These are phyloP conservation scores for Fistulinella prunicolor DNA, from an alignment of 768 basidiomycete genomes.

Conservation along the genomic window DNA sequence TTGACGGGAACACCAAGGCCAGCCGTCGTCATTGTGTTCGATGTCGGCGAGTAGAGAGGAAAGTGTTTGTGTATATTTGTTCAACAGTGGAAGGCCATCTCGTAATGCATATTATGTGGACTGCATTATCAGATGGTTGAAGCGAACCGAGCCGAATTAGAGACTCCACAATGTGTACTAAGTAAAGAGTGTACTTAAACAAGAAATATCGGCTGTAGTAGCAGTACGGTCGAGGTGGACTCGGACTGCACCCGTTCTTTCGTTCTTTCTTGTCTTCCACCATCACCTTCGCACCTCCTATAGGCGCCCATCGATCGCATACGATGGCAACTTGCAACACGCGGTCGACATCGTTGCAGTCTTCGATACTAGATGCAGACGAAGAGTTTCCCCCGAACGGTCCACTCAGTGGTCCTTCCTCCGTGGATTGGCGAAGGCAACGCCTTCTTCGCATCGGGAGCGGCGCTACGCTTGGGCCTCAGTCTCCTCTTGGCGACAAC, in stretches of 20 bases:
- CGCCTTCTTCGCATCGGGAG: constrained; percentile 56
- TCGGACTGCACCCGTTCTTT: neutral
- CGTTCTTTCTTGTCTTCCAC: neutral
- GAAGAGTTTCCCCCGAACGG: constrained; percentile 26
- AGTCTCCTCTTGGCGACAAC: neutral
- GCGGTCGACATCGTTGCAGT: constrained; percentile 21
- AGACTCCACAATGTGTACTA: too few relatives aligned
- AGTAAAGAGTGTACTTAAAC: too few relatives aligned
- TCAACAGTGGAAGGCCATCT: too few relatives aligned
- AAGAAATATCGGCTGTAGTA: neutral
- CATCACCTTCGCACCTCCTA: neutral
- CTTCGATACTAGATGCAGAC: constrained; percentile 11
- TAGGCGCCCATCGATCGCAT: neutral
- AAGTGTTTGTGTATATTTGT: constrained; percentile 22
- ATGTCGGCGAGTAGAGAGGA: constrained; percentile 9
- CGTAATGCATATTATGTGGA: too few relatives aligned
- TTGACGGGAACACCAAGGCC: constrained; percentile 94
- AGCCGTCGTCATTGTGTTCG: constrained; percentile 39
- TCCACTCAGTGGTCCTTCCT: constrained; percentile 48
- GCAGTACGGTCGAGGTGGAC: neutral
- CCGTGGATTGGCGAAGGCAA: constrained; percentile 58
- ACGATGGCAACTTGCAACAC: constrained; percentile 22
- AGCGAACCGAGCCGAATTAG: too few relatives aligned
- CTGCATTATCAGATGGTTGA: too few relatives aligned
- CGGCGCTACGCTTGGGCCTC: neutral